These are phyloP conservation scores for Apiospora malaysiana DNA, from an alignment of 2,329 filamentous ascomycete genomes.

Conservation along the genomic window DNA sequence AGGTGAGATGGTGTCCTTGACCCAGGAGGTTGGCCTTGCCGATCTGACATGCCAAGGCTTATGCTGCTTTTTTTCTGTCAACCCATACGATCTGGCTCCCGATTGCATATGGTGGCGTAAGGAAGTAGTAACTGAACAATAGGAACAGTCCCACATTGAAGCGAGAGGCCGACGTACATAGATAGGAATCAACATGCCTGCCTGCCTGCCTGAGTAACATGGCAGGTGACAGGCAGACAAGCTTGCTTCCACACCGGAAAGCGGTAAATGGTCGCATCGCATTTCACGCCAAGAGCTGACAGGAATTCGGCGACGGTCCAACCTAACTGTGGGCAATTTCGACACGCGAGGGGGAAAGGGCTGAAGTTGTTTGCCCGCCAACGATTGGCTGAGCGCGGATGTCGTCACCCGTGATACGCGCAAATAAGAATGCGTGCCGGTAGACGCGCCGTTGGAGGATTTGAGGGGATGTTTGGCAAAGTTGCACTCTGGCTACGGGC, in stretches of 20 bases:
- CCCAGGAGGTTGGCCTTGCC: neutral
- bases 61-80: neutral
- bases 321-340: neutral
- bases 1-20: neutral
- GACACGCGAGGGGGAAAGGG: slow-evolving; percentile 8
- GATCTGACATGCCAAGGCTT: slow-evolving; percentile 17
- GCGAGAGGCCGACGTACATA: neutral
- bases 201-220: neutral
- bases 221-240: slow-evolving; percentile 2
- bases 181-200: neutral
- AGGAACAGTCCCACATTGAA: neutral
- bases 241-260: neutral
- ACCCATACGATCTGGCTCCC: neutral
- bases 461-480: no score
- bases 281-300: neutral
- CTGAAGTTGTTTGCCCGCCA: neutral
- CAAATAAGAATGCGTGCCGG: slow-evolving; percentile 20
- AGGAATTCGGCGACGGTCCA: neutral
- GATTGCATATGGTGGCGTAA: neutral
- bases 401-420: slow-evolving; percentile 18
- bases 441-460: slow-evolving; percentile 18
- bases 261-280: neutral
- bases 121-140: neutral
- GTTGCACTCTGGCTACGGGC: no score
- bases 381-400: slow-evolving; percentile 17